A percentile compares a stretch with the other conserved stretches of the same genome.
Evolutionary conservation across 192 early-diverging fungal genomes (phyloP).

Genomic region (Coemansia sp.): DNA sequence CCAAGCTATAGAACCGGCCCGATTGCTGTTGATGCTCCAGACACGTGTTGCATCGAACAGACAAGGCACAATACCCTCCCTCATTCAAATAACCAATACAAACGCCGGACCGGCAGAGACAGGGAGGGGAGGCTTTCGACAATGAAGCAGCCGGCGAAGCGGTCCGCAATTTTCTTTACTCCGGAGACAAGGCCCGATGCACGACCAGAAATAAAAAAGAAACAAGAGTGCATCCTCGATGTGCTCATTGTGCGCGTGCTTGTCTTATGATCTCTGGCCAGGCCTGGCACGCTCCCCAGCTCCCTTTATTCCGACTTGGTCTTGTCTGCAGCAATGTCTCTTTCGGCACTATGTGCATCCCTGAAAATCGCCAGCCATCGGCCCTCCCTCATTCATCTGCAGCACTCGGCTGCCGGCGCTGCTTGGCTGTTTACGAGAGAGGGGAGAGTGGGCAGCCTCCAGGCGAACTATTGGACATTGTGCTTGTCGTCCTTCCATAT

Average conservation of each 20-base stretch:
- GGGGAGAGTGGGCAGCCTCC: not conserved
- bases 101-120: not conserved
- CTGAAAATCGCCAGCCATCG: not conserved
- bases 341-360: not conserved
- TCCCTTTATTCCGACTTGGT: not conserved
- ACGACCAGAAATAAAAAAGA: not conserved
- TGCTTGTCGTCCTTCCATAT: too few species aligned
- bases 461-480: not conserved
- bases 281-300: not conserved
- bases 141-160: not conserved
- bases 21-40: not conserved
- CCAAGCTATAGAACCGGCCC: too few species aligned
- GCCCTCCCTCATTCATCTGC: not conserved
- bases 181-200: not conserved
- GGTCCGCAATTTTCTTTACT: not conserved
- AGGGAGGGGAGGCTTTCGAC: not conserved
- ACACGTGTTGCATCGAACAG: not conserved
- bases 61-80: too few species aligned
- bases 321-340: not conserved
- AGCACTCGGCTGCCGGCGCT: not conserved
- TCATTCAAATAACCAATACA: not conserved
- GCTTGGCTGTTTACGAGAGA: not conserved
- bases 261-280: not conserved
- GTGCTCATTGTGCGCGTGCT: not conserved
- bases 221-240: not conserved